These are phyloP conservation scores for Rhododendron ferrugineum DNA, from an alignment of 148 eudicot genomes.

Conservation along the genomic window DNA sequence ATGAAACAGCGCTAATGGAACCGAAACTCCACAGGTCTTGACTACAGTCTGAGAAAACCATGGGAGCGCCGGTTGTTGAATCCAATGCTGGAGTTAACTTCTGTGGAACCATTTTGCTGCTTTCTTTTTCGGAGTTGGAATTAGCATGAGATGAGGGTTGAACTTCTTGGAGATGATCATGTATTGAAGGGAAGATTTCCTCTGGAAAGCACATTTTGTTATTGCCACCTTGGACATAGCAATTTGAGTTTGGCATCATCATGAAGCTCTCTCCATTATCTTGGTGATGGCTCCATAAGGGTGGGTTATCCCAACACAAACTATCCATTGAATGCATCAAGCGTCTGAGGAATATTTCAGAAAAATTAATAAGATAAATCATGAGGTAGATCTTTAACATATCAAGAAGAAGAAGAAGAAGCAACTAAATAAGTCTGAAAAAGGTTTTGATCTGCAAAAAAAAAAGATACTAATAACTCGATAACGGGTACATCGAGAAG, in stretches of 20 bases:
- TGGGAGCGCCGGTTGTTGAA: not conserved
- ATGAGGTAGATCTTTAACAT: not conserved
- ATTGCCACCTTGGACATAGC: not conserved
- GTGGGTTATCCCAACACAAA: slow-evolving; percentile 22
- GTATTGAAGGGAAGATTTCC: not conserved
- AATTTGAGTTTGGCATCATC: not conserved
- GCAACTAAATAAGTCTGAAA: not conserved
- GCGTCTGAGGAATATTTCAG: not conserved
- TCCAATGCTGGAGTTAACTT: slow-evolving; percentile 20
- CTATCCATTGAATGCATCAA: slow-evolving; percentile 20
- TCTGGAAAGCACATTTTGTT: not conserved
- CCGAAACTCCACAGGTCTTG: slow-evolving; percentile 19
- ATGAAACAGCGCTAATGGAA: not conserved
- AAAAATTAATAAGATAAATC: not conserved
- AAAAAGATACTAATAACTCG: too few relatives aligned
- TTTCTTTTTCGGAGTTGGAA: not conserved
- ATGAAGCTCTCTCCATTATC: slow-evolving; percentile 17
- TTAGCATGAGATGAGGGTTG: not conserved
- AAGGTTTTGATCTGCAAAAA: too few relatives aligned
- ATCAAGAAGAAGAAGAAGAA: not conserved
- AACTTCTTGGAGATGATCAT: not conserved
- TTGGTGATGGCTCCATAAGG: slow-evolving; percentile 23
- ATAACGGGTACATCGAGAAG: too few relatives aligned
- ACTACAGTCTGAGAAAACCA: slow-evolving; percentile 35
- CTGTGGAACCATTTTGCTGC: slow-evolving; percentile 7